phyloP scores from a whole-genome alignment of 164 flowering plant genomes.

The Piper betle region DNA sequence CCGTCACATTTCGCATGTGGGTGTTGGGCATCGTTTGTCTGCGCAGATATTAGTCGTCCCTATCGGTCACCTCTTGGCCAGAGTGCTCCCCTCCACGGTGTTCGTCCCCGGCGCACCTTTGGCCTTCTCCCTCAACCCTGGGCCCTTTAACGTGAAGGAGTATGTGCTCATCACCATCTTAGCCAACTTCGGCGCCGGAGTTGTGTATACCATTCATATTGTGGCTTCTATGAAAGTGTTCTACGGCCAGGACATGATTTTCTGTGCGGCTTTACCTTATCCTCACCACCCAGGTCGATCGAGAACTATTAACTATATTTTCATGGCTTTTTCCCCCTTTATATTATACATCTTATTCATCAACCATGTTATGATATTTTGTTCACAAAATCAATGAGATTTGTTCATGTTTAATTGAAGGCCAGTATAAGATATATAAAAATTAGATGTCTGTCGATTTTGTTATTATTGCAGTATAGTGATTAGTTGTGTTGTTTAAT shows the following conservation, averaged over 20 bases:
- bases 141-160: slow-evolving; percentile 88
- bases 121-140: slow-evolving; percentile 78
- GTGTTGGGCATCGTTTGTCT: slow-evolving; percentile 51
- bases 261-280: background rate
- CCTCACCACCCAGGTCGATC: slow-evolving; percentile 20
- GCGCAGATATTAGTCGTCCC: slow-evolving; percentile 97
- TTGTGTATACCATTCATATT: slow-evolving; percentile 78
- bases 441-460: too few relatives aligned
- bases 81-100: slow-evolving; percentile 30
- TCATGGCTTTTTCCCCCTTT: background rate
- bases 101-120: slow-evolving; percentile 45
- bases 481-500: too few relatives aligned
- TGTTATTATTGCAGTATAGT: too few relatives aligned
- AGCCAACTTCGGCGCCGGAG: slow-evolving; percentile 85
- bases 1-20: slow-evolving; percentile 85
- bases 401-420: too few relatives aligned
- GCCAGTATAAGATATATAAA: too few relatives aligned
- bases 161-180: slow-evolving; percentile 90
- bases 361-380: too few relatives aligned
- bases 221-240: slow-evolving; percentile 68
- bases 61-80: slow-evolving; percentile 75
- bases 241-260: slow-evolving; percentile 24
- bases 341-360: too few relatives aligned
- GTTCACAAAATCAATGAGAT: too few relatives aligned
- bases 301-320: too few relatives aligned